phyloP scores from a whole-genome alignment of 2,329 filamentous ascomycete genomes.

The Aspergillus unguis region DNA sequence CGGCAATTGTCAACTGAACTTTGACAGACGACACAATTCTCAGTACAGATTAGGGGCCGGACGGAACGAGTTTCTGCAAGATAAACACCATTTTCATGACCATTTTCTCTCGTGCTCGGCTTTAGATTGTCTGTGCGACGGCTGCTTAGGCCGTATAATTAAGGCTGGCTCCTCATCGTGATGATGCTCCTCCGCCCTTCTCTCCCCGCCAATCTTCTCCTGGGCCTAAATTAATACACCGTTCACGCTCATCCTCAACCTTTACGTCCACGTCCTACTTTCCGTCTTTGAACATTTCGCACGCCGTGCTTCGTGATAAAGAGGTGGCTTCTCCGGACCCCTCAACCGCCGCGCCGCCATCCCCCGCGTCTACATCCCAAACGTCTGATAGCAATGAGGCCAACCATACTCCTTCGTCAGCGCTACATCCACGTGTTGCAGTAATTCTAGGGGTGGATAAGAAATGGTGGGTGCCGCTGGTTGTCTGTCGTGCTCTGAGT shows the following conservation, averaged over 20 bases:
- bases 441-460: constrained; percentile 71
- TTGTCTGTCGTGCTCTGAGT: constrained; percentile 69
- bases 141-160: constrained; percentile 37
- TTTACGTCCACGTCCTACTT: constrained; percentile 11
- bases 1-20: not conserved
- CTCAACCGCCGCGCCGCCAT: constrained; percentile 27
- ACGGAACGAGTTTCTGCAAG: not conserved
- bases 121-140: constrained; percentile 23
- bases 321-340: constrained; percentile 29
- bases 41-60: not conserved
- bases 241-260: constrained; percentile 13
- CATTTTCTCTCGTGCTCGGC: not conserved
- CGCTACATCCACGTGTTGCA: constrained; percentile 71
- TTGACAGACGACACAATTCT: not conserved
- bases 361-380: constrained; percentile 29
- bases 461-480: constrained; percentile 69
- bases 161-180: constrained; percentile 41
- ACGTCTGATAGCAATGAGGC: constrained; percentile 30
- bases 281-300: constrained; percentile 11
- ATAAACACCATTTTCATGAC: not conserved
- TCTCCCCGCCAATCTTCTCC: constrained; percentile 24
- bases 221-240: constrained; percentile 24
- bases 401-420: constrained; percentile 29
- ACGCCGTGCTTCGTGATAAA: constrained; percentile 25
- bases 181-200: constrained; percentile 37